These are phyloP conservation scores for Thermoascus crustaceus DNA, from an alignment of 2,329 filamentous ascomycete species.

Conservation along the genomic window DNA sequence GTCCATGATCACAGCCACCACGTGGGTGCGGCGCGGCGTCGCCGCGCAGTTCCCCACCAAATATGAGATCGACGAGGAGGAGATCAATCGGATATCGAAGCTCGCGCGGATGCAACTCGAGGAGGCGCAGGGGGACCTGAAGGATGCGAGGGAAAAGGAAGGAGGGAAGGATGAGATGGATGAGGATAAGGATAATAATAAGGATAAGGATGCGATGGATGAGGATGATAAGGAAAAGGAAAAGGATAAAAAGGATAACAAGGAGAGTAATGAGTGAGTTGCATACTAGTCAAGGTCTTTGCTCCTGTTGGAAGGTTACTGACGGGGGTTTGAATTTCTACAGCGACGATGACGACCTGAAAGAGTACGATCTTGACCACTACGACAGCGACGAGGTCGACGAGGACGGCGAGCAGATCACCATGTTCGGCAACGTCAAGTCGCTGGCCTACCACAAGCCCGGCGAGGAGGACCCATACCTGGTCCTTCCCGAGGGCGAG, in stretches of 20 bases:
- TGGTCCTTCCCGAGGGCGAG: slow-evolving; percentile 73
- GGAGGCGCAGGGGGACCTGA: slow-evolving; percentile 80
- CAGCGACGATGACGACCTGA: slow-evolving; percentile 72
- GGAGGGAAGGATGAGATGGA: slow-evolving; percentile 27
- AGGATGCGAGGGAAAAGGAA: slow-evolving; percentile 55
- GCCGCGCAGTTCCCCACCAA: slow-evolving; percentile 67
- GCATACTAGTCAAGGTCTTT: background rate
- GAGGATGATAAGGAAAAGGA: slow-evolving; percentile 16
- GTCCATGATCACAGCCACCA: slow-evolving; percentile 66
- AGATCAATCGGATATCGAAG: slow-evolving; percentile 66
- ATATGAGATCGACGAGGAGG: slow-evolving; percentile 66
- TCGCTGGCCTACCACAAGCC: slow-evolving; percentile 88
- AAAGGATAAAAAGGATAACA: slow-evolving; percentile 13
- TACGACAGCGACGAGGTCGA: slow-evolving; percentile 79
- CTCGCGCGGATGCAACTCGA: slow-evolving; percentile 74
- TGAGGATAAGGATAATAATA: slow-evolving; percentile 32
- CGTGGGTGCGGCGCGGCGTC: slow-evolving; percentile 70
- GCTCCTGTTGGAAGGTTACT: background rate
- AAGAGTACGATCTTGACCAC: slow-evolving; percentile 92
- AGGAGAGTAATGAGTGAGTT: slow-evolving; percentile 14
- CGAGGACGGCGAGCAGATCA: slow-evolving; percentile 61
- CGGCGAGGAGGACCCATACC: slow-evolving; percentile 93
- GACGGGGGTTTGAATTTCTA: slow-evolving; percentile 1
- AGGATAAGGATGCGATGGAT: slow-evolving; percentile 17
- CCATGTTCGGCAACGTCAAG: slow-evolving; percentile 93